Percentiles rank a stretch among this genome's conserved stretches.
phyloP scores from a whole-genome alignment of 2,329 filamentous ascomycete species.

The Trichoderma endophyticum region DNA sequence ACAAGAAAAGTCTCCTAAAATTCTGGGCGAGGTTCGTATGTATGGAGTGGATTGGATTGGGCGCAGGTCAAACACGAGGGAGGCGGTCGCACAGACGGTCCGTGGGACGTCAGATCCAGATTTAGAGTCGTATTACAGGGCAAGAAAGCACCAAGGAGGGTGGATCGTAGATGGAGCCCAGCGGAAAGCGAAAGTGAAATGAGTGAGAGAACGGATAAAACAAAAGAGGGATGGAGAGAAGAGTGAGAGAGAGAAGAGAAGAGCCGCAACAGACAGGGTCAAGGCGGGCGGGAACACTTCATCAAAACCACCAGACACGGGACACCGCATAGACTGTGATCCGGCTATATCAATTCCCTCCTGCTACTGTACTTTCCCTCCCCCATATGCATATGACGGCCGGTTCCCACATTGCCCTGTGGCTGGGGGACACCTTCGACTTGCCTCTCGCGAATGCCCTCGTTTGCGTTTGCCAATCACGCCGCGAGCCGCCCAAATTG shows the following conservation, averaged over 20 bases:
- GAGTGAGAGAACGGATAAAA: neutral
- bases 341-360: neutral
- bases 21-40: neutral
- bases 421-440: neutral
- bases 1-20: neutral
- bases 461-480: neutral
- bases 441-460: neutral
- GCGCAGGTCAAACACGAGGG: neutral
- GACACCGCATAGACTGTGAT: neutral
- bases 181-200: neutral
- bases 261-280: neutral
- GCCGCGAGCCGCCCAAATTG: neutral
- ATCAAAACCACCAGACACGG: neutral
- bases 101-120: conserved; percentile 7
- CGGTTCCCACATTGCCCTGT: neutral
- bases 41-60: neutral
- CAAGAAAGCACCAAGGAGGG: neutral
- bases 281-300: neutral
- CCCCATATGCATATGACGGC: neutral
- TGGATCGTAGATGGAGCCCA: conserved; percentile 1
- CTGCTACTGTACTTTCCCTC: neutral
- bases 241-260: neutral
- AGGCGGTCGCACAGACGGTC: conserved; percentile 7
- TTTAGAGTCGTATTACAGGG: neutral
- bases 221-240: neutral